Percentiles rank a stretch among this genome's conserved stretches.
phyloP scores from a whole-genome alignment of 176 grass and related monocot genomes.

The Aegilops sharonensis region DNA sequence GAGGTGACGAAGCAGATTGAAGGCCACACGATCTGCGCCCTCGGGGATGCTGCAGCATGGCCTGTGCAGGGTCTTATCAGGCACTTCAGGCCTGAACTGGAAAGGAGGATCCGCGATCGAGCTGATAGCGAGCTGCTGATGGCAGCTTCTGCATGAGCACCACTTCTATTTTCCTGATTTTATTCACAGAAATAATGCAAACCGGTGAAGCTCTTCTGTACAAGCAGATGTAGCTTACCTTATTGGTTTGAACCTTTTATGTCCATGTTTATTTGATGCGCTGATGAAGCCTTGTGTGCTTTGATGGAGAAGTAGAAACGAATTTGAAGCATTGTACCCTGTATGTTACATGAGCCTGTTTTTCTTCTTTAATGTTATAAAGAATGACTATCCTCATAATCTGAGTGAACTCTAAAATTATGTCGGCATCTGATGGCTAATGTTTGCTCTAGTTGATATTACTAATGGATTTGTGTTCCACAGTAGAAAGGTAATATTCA shows the following conservation, averaged over 20 bases:
- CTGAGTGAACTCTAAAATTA: not conserved
- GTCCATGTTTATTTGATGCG: conserved; percentile 46
- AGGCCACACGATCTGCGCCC: conserved; percentile 87
- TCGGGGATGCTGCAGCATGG: conserved; percentile 93
- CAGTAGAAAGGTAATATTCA: too few species aligned
- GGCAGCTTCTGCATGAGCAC: conserved; percentile 67
- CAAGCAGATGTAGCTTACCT: conserved; percentile 35
- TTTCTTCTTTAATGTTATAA: not conserved
- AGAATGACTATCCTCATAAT: not conserved
- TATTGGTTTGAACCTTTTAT: conserved; percentile 40
- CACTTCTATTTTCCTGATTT: conserved; percentile 45
- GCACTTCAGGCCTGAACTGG: conserved; percentile 92
- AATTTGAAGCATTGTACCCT: conserved; percentile 16
- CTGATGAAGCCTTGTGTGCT: conserved; percentile 22
- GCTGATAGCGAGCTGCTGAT: conserved; percentile 73
- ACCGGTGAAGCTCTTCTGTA: conserved; percentile 53
- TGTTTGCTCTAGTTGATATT: not conserved
- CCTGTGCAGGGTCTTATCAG: conserved; percentile 90
- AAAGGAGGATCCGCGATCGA: conserved; percentile 77
- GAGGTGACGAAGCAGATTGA: conserved; percentile 95
- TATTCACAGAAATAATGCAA: conserved; percentile 62
- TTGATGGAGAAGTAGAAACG: conserved; percentile 43
- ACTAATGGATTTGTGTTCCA: not conserved
- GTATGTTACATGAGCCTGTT: not conserved
- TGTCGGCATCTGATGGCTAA: not conserved